Conservation (phyloP, 2,329 filamentous ascomycete genomes). For the Zasmidium cellare region DNA sequence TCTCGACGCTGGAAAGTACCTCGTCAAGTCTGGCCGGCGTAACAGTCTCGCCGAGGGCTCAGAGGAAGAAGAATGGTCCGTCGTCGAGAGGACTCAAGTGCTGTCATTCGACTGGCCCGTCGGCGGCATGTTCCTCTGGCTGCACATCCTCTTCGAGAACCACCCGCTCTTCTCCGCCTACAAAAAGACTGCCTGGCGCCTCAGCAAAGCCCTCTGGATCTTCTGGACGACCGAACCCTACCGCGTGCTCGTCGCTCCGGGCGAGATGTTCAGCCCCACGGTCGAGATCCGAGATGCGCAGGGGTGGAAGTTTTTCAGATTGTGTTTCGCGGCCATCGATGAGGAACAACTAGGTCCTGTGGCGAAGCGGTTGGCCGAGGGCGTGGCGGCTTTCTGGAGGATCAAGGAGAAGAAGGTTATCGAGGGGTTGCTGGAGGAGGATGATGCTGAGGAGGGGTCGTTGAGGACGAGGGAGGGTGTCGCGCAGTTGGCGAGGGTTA, state of each 20-base stretch:
- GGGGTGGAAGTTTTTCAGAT: constrained; percentile 70
- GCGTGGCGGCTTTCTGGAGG: constrained; percentile 73
- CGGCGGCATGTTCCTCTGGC: constrained; percentile 91
- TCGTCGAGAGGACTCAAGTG: constrained; percentile 72
- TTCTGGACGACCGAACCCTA: constrained; percentile 69
- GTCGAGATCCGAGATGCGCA: constrained; percentile 57
- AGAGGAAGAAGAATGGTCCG: constrained; percentile 63
- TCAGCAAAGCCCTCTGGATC: constrained; percentile 69
- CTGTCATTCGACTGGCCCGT: constrained; percentile 78
- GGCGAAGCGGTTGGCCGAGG: constrained; percentile 65
- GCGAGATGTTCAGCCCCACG: constrained; percentile 71
- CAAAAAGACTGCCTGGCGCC: constrained; percentile 46
- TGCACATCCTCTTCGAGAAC: constrained; percentile 67
- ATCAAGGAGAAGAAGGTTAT: constrained; percentile 68
- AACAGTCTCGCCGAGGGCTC: constrained; percentile 32
- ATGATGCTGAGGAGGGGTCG: constrained; percentile 21
- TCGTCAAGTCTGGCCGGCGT: constrained; percentile 62
- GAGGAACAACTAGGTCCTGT: constrained; percentile 66
- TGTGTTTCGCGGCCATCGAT: constrained; percentile 85
- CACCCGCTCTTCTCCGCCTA: constrained; percentile 67
- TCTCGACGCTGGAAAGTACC: constrained; percentile 67
- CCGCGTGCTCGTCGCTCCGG: constrained; percentile 69
- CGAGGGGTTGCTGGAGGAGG: constrained; percentile 59
- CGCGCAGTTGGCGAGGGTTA: constrained; percentile 17
- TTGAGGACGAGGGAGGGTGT: constrained; percentile 6